phyloP scores from a whole-genome alignment of 495 filamentous ascomycete species.

The Hypoxylon cercidicola region DNA sequence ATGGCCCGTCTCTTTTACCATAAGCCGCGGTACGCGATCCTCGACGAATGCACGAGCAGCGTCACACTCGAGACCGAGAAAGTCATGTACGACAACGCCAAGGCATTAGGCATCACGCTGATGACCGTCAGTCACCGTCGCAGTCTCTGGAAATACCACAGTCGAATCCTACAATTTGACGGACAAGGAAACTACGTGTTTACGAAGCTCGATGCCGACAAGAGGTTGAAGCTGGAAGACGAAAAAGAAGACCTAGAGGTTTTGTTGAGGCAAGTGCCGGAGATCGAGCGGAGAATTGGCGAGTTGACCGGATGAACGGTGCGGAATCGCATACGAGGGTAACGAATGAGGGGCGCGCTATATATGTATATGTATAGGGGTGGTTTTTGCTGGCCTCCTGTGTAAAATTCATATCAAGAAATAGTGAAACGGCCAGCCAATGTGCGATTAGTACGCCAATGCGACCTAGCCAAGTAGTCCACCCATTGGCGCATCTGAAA shows the following conservation, averaged over 20 bases:
- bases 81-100: constrained; percentile 96
- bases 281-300: constrained; percentile 83
- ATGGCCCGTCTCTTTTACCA: constrained; percentile 99
- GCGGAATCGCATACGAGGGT: neutral
- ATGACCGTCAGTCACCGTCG: constrained; percentile 95
- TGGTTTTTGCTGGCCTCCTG: constrained; percentile 17
- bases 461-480: no score
- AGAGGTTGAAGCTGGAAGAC: constrained; percentile 85
- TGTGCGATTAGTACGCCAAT: no score
- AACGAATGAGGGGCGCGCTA: constrained; percentile 13
- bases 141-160: constrained; percentile 96
- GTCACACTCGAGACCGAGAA: constrained; percentile 94
- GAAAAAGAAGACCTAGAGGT: constrained; percentile 96
- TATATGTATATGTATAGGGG: constrained; percentile 12
- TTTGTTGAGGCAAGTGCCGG: constrained; percentile 82
- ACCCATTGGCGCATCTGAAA: neutral
- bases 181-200: constrained; percentile 93
- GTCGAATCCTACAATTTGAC: constrained; percentile 93
- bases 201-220: constrained; percentile 89
- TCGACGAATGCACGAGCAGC: constrained; percentile 95
- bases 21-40: constrained; percentile 87
- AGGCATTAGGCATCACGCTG: constrained; percentile 86
- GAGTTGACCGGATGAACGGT: constrained; percentile 68
- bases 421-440: constrained; percentile 4
- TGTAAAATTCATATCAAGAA: constrained; percentile 7